A percentile compares a stretch with the other conserved stretches of the same genome.
Conservation (phyloP, 495 filamentous ascomycete genomes). For the Sordaria brevicollis region DNA sequence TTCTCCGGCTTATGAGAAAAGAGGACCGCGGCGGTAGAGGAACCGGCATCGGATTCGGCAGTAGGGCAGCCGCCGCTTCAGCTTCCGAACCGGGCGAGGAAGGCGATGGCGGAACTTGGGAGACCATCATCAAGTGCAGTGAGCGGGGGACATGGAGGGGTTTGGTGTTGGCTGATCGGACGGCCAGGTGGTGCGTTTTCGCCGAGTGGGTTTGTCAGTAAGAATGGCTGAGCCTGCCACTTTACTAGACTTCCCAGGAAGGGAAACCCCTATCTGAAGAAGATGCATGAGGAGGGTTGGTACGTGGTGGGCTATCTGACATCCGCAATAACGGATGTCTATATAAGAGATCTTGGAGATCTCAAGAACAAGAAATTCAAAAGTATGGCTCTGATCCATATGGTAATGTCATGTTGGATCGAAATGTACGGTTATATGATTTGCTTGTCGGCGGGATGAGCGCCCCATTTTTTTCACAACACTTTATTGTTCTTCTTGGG, state of each 20-base stretch:
- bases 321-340: background rate
- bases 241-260: background rate
- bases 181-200: conserved; percentile 96
- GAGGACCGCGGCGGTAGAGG: conserved; percentile 51
- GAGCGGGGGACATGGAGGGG: conserved; percentile 88
- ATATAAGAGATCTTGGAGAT: too few species aligned
- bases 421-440: background rate
- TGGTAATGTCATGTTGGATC: background rate
- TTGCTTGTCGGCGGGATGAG: background rate
- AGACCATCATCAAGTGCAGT: conserved; percentile 94
- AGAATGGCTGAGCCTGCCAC: conserved; percentile 4
- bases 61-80: conserved; percentile 31
- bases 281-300: background rate
- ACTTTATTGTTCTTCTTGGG: background rate
- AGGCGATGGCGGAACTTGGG: conserved; percentile 79
- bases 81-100: conserved; percentile 40
- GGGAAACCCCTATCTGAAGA: background rate
- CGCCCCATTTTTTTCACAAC: background rate
- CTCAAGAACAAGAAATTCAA: too few species aligned
- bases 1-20: conserved; percentile 81
- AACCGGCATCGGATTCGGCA: conserved; percentile 19
- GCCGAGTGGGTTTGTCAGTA: conserved; percentile 73
- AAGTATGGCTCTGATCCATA: background rate
- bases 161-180: conserved; percentile 87
- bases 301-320: background rate